These are phyloP conservation scores for Crucihimalaya himalaica DNA, from an alignment of 345 rosid genomes.

Conservation along the genomic window DNA sequence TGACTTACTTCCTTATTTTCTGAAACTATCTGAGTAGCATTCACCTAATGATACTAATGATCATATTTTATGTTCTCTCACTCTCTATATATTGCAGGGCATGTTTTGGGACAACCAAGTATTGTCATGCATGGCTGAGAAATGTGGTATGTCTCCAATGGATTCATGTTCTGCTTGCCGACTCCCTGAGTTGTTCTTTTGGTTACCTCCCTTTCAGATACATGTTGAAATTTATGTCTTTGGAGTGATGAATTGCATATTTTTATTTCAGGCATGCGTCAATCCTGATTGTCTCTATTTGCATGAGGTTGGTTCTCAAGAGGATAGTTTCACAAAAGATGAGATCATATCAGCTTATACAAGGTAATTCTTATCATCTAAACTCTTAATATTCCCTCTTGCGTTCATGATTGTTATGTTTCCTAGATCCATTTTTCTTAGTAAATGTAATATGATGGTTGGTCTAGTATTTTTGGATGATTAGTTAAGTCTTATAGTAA, in stretches of 20 bases:
- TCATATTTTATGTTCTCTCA: background rate
- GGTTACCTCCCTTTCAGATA: slow-evolving; percentile 8
- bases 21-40: background rate
- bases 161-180: background rate
- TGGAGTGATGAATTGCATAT: slow-evolving; percentile 25
- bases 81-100: slow-evolving; percentile 48
- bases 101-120: slow-evolving; percentile 83
- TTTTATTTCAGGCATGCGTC: slow-evolving; percentile 59
- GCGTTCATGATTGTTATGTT: background rate
- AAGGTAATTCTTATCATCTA: slow-evolving; percentile 41
- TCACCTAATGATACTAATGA: background rate
- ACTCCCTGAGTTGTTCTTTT: background rate
- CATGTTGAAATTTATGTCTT: background rate
- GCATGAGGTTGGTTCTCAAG: slow-evolving; percentile 74
- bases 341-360: slow-evolving; percentile 66
- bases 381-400: background rate
- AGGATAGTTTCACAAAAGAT: slow-evolving; percentile 79
- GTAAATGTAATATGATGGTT: slow-evolving; percentile 22
- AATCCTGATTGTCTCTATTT: slow-evolving; percentile 76
- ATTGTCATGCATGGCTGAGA: slow-evolving; percentile 84
- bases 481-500: slow-evolving; percentile 39
- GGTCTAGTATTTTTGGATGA: slow-evolving; percentile 37
- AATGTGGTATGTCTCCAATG: slow-evolving; percentile 51
- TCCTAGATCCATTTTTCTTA: slow-evolving; percentile 3
- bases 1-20: background rate